Conservation (phyloP, 352 stramenopile species). For the Peronospora belbahrii region DNA sequence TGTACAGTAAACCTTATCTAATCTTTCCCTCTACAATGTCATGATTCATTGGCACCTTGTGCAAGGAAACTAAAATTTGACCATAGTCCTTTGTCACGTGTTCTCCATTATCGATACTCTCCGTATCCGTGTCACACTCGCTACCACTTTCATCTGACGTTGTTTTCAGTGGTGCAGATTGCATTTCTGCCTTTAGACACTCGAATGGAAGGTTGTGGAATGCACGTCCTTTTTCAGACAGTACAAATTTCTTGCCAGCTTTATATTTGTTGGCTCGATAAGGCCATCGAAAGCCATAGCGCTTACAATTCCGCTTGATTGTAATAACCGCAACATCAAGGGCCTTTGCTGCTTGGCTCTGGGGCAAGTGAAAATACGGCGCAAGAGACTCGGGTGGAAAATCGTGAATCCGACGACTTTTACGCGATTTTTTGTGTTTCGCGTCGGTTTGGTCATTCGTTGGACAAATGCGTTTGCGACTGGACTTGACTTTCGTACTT, state of each 20-base stretch:
- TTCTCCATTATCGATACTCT: conserved; percentile 12
- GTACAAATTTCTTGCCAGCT: no score
- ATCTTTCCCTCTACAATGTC: conserved; percentile 1
- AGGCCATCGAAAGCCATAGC: conserved; percentile 13
- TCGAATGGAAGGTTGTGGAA: no score
- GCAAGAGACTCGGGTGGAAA: conserved; percentile 7
- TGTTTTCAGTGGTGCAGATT: background rate
- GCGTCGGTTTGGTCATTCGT: background rate
- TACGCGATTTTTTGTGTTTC: conserved; percentile 9
- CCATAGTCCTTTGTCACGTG: conserved; percentile 3
- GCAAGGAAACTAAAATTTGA: conserved; percentile 5
- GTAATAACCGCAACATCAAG: conserved; percentile 10
- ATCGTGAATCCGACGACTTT: conserved; percentile 14
- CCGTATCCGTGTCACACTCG: conserved; percentile 15
- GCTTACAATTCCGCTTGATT: conserved; percentile 20
- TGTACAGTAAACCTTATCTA: no score
- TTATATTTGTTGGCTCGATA: background rate
- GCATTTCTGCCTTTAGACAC: background rate
- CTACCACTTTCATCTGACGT: background rate
- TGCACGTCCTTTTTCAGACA: no score
- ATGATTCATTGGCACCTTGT: background rate
- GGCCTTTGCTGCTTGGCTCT: conserved; percentile 2
- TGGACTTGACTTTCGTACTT: background rate
- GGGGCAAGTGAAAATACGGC: conserved; percentile 16
- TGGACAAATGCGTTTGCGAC: conserved; percentile 6